Evolutionary conservation across 768 basidiomycete species (phyloP).

Genomic region (Amanita rubescens): DNA sequence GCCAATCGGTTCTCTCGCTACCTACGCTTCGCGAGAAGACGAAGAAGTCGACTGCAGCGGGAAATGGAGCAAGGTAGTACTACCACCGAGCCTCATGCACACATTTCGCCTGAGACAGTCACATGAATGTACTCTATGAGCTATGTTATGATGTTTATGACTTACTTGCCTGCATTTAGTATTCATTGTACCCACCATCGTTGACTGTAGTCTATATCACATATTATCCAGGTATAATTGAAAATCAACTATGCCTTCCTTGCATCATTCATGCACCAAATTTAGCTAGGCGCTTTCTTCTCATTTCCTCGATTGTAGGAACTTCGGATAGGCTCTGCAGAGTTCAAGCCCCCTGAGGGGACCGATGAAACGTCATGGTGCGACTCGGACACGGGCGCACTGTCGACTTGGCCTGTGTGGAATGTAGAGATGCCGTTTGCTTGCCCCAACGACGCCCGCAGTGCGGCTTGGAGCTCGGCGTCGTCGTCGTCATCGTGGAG

Average conservation of each 20-base stretch:
- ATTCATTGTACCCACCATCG: neutral
- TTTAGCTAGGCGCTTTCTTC: conserved; percentile 52
- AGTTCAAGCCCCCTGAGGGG: conserved; percentile 27
- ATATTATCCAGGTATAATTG: conserved; percentile 1
- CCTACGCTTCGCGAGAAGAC: conserved; percentile 42
- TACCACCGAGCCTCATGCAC: conserved; percentile 27
- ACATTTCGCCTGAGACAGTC: conserved; percentile 22
- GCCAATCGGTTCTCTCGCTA: conserved; percentile 50
- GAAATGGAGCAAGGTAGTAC: conserved; percentile 19
- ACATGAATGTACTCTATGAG: conserved; percentile 4
- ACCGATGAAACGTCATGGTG: conserved; percentile 17
- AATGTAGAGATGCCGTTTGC: conserved; percentile 35
- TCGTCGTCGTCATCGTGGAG: conserved; percentile 89
- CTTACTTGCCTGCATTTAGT: neutral
- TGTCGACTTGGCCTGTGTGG: neutral
- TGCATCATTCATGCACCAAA: conserved; percentile 38
- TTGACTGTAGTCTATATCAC: neutral
- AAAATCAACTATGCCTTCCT: neutral
- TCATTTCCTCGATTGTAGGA: conserved; percentile 58
- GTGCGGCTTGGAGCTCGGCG: conserved; percentile 78
- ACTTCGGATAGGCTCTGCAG: conserved; percentile 21
- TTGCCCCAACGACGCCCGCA: conserved; percentile 72
- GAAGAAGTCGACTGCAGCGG: conserved; percentile 18
- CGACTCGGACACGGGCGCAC: neutral
- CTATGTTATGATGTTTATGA: neutral